Conservation (phyloP, 2,329 filamentous ascomycete species). For the Xylariaceae sp. region DNA sequence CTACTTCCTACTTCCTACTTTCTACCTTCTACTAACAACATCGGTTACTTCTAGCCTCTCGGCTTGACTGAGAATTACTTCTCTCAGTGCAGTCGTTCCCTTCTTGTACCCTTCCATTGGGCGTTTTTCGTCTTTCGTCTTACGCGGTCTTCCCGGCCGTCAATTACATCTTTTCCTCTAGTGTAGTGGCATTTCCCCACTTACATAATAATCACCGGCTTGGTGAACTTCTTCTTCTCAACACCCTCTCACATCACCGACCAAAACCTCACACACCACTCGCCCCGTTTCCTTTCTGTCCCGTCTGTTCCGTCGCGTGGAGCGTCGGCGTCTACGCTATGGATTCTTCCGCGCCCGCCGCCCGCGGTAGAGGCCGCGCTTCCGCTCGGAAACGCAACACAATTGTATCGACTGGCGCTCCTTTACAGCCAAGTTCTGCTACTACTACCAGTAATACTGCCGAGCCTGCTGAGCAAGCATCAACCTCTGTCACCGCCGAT, state of each 20-base stretch:
- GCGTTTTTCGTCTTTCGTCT: slow-evolving; percentile 6
- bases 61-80: background rate
- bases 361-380: slow-evolving; percentile 26
- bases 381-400: slow-evolving; percentile 28
- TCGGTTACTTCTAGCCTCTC: slow-evolving; percentile 2
- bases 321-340: slow-evolving; percentile 14
- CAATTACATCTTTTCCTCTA: slow-evolving; percentile 13
- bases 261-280: slow-evolving; percentile 11
- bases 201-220: slow-evolving; percentile 34
- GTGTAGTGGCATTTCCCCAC: slow-evolving; percentile 25
- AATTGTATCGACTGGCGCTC: slow-evolving; percentile 17
- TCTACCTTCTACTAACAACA: background rate
- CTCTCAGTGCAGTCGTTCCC: background rate
- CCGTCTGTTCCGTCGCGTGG: background rate
- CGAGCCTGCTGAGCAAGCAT: slow-evolving; percentile 10
- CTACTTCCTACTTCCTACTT: background rate
- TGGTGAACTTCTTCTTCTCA: slow-evolving; percentile 24
- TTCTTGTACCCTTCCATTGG: slow-evolving; percentile 7
- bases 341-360: slow-evolving; percentile 26
- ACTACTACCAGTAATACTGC: background rate
- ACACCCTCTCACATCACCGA: slow-evolving; percentile 14
- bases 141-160: slow-evolving; percentile 7
- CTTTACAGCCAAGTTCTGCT: slow-evolving; percentile 21
- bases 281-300: background rate
- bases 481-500: slow-evolving; percentile 22